Base-by-base conservation (phyloP, 176 grass and related monocot species). In the Ensete ventricosum region DNA sequence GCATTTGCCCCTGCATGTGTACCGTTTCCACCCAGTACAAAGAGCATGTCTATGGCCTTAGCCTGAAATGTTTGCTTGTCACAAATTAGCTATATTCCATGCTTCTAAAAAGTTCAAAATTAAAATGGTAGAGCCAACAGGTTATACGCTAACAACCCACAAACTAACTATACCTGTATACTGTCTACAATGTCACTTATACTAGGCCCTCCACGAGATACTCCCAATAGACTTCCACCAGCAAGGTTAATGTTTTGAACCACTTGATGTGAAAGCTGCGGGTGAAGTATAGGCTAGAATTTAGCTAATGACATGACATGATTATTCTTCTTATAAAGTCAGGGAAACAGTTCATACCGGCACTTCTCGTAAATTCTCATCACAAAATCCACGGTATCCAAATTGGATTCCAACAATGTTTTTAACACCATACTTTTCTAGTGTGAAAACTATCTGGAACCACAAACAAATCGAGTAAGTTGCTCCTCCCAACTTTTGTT, bases 201-300 rank as follows among this genome's bases (percentile, higher is more conserved):
- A 83, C 87, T 81, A 84, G 85, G 81, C 80, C 90, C 90, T 73
- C 95, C 95, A 81, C 90, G 90, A 62, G 95, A 98, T 11, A 98
- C 95, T 43, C 95, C 95, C 50, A 98, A 81, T 62, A 91, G 83
- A 76, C 95, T 98, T 89, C 95, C 95, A 71, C 95, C 95, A 75
- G 84, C 67, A 80, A 98, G 90, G 87, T 94, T 93, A 89, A 98
- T 98, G 54, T 90, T 98, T 82, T 98, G 90, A 78, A 98, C 95
- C 25, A 93, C 79, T 62, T 67, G 67, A 71, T 86, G 86, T 43
- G 95, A 98, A 85, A 98, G 90, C 94, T 98, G 83, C 51, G 1
- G 54, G 17, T 62, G 76, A 80, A 54, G 13, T 55, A 80, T 21
- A 67, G 80, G 55, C 71, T 85, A 29, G 8, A 52, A 70, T 65